Evolutionary conservation across 2,329 filamentous ascomycete genomes (phyloP).

Genomic region (Fusarium continuum): DNA sequence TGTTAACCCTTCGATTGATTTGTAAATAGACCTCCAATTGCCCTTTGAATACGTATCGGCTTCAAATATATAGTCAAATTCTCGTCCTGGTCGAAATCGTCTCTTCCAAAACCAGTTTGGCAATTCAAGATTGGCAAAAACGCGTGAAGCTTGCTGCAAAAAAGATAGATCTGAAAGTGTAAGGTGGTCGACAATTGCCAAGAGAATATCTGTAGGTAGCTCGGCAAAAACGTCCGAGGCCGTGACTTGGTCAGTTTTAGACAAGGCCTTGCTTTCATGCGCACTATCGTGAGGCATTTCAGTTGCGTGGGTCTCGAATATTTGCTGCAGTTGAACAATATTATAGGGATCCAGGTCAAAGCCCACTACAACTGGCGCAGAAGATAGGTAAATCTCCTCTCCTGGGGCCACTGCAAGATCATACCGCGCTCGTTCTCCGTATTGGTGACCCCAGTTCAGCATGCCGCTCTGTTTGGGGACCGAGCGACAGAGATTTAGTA

Average conservation of each 20-base stretch:
- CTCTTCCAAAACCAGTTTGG: background rate
- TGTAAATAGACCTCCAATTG: background rate
- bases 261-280: background rate
- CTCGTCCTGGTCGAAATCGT: background rate
- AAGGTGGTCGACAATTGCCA: background rate
- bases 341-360: background rate
- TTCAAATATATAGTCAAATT: background rate
- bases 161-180: background rate
- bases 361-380: background rate
- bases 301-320: background rate
- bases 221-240: background rate
- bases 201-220: background rate
- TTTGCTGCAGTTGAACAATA: background rate
- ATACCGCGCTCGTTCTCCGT: background rate
- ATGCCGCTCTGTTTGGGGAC: background rate
- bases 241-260: background rate
- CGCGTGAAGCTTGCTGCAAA: background rate
- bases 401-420: background rate
- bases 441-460: background rate
- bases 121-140: background rate
- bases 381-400: background rate
- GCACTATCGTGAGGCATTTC: rapidly evolving
- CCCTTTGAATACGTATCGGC: background rate
- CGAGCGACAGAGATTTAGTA: background rate
- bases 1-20: background rate